Evolutionary conservation across 495 filamentous ascomycete genomes (phyloP), one percentile per base, ranked within the genome.

Genomic region (Podospora pseudocomata): DNA sequence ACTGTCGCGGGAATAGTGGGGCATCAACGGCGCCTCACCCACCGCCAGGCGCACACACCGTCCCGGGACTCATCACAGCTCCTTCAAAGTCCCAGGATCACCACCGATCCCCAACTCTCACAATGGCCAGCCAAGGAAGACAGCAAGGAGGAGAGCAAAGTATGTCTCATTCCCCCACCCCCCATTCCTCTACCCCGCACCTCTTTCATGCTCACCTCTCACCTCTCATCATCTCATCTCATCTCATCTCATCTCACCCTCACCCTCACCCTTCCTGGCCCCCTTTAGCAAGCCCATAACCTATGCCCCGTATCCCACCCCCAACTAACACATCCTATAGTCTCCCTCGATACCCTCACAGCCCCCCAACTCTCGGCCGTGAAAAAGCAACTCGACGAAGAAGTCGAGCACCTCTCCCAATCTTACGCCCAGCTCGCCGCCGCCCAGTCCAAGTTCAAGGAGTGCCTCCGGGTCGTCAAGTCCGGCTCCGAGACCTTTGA

Each of bases 301-400:
- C 55, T 23, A 23, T 2, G 23, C 23, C 23, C 23, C 23, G 23
- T 23, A 23, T 23, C 23, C 23, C 1, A 1, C 23, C 23, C 23
- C 23, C 23, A 23, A 27, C 54, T 60, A 9, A 57, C 53, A 6
- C 7, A 6, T 2, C 28, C 16, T 30, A 16, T 58, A 83, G 81
- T 83, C 66, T 79, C 79, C 63, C 81, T 87, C 70, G 80, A 80
- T 75, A 79, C 68, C 69, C 81, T 87, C 63, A 82, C 77, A 68
- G 77, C 80, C 5, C 80, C 83, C 62, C 84, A 86, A 73, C 81
- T 86, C 32, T 81, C 70, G 63, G 83, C 84, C 66, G 87, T 98
- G 56, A 97, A 98, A 81, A 92, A 95, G 77, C 94, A 96, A 76
- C 91, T 99, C 67, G 94, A 96, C 77, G 89, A 93, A 70, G 95